Conservation (phyloP, 1,139 yeast genomes). For the Arxiozyma slooffiae region DNA sequence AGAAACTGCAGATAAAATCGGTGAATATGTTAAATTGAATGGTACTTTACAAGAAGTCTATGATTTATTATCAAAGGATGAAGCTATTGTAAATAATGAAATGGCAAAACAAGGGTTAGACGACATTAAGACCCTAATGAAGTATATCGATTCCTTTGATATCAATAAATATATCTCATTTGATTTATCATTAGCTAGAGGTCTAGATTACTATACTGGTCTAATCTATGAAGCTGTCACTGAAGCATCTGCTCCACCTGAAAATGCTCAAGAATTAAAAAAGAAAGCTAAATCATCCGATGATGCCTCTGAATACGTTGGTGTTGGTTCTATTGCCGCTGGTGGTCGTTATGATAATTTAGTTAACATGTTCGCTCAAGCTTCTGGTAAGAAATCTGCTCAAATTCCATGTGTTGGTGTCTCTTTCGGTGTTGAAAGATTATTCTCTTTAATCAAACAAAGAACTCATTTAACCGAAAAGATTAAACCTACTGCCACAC, state of each 20-base stretch:
- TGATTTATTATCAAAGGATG: constrained; percentile 45
- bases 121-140: constrained; percentile 68
- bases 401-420: constrained; percentile 96
- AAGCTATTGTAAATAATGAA: constrained; percentile 48
- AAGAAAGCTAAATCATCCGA: constrained; percentile 46
- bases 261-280: constrained; percentile 57
- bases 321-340: constrained; percentile 96
- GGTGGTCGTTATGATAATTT: constrained; percentile 97
- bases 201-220: constrained; percentile 94
- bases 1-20: constrained; percentile 86
- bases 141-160: constrained; percentile 71
- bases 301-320: constrained; percentile 93
- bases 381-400: constrained; percentile 62
- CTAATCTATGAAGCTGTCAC: constrained; percentile 94
- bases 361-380: constrained; percentile 88
- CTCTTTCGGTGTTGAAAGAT: constrained; percentile 92
- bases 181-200: constrained; percentile 92
- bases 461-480: constrained; percentile 49
- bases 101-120: constrained; percentile 71
- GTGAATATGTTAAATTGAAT: constrained; percentile 76
- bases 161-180: constrained; percentile 59
- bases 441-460: constrained; percentile 79
- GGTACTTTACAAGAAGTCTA: constrained; percentile 70
- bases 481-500: constrained; percentile 76
- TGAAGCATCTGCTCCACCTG: constrained; percentile 88